Evolutionary conservation across 164 flowering plant genomes (phyloP), one percentile per base, ranked within the genome.

Genomic region (Aristolochia californica): DNA sequence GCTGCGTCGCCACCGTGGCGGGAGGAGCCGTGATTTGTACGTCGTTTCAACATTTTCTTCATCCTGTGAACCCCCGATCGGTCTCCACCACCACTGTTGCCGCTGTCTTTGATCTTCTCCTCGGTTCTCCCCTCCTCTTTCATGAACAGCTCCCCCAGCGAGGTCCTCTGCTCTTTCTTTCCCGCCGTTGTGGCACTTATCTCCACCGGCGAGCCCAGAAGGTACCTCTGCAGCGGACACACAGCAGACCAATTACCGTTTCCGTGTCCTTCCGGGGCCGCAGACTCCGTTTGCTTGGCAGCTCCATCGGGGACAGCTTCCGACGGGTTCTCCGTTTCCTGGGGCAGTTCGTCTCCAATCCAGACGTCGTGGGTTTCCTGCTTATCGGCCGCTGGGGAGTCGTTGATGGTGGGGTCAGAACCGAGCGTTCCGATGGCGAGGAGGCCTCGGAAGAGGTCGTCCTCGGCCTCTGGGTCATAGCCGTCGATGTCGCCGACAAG

Each of bases 341-440:
- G 54, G 54, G 23, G 16, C 11, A 20, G 40, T 34, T 7, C 40
- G 40, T 34, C 40, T 34, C 40, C 40, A 12, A 12, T 12, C 40
- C 40, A 34, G 40, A 12, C 40, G 10, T 34, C 40, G 40, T 34
- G 40, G 40, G 40, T 34, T 1, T 34, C 40, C 11, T 34, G 40
- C 40, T 34, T 34, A 34, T 34, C 40, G 40, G 40, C 40, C 11
- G 40, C 40, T 7, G 40, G 10, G 40, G 40, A 34, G 40, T 34
- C 40, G 40, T 34, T 8, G 27, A 23, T 2, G 17, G 22, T 67
- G 5, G 72, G 69, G 62, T 81, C 85, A 13, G 70, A 60, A 55
- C 97, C 97, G 18, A 89, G 83, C 30, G 91, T 84, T 24, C 97
- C 97, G 51, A 89, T 89, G 49, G 88, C 65, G 48, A 89, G 88